Evolutionary conservation across 495 filamentous ascomycete species (phyloP).

Genomic region (Darksidea phi): DNA sequence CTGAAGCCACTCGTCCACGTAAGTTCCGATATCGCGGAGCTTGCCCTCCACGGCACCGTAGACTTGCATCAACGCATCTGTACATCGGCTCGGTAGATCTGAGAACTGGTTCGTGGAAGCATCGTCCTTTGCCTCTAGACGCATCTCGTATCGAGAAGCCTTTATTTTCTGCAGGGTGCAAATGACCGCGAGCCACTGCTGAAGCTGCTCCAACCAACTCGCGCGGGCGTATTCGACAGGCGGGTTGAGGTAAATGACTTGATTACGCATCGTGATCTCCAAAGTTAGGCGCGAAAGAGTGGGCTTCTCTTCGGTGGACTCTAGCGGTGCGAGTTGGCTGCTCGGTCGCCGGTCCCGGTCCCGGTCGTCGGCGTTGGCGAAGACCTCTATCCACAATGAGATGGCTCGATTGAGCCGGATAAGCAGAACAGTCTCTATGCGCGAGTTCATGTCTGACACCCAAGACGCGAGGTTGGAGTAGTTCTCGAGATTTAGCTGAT

Average conservation of each 20-base stretch:
- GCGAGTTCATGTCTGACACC: slow-evolving; percentile 80
- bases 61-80: slow-evolving; percentile 69
- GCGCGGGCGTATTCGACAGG: slow-evolving; percentile 88
- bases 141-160: slow-evolving; percentile 92
- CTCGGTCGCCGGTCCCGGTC: slow-evolving; percentile 49
- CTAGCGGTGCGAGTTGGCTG: slow-evolving; percentile 45
- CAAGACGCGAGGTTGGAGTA: slow-evolving; percentile 88
- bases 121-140: slow-evolving; percentile 60
- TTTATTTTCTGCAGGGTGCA: slow-evolving; percentile 92
- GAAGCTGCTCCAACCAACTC: slow-evolving; percentile 89
- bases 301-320: slow-evolving; percentile 53
- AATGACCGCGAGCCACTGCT: slow-evolving; percentile 86
- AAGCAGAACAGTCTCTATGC: slow-evolving; percentile 75
- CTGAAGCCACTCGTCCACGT: slow-evolving; percentile 96
- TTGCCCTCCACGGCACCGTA: slow-evolving; percentile 79
- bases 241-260: slow-evolving; percentile 91
- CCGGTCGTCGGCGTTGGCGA: slow-evolving; percentile 50
- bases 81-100: slow-evolving; percentile 80
- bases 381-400: slow-evolving; percentile 77
- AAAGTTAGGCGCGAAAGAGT: slow-evolving; percentile 70
- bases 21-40: slow-evolving; percentile 68
- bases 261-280: slow-evolving; percentile 93
- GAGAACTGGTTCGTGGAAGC: slow-evolving; percentile 70
- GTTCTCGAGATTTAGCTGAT: slow-evolving; percentile 92
- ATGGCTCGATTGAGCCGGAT: slow-evolving; percentile 77